phyloP scores from a whole-genome alignment of 768 basidiomycete species.

The Leucogyrophana mollusca region DNA sequence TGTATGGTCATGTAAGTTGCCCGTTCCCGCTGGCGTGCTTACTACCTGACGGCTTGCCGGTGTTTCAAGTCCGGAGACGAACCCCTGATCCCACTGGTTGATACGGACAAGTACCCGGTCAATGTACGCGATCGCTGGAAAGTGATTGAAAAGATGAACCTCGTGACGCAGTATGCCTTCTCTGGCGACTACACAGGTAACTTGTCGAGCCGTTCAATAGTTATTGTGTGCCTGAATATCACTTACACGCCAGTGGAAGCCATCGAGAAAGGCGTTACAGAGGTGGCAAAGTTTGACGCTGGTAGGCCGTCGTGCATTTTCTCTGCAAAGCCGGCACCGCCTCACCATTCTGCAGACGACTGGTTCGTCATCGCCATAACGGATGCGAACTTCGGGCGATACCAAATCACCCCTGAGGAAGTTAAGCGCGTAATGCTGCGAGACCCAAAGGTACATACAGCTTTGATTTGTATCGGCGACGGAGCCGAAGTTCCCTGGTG shows the following conservation, averaged over 20 bases:
- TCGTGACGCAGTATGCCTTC: conserved; percentile 68
- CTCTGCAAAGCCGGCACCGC: not conserved
- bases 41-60: not conserved
- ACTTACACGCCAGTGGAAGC: conserved; percentile 48
- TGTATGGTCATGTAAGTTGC: conserved; percentile 59
- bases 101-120: conserved; percentile 44
- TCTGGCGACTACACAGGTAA: conserved; percentile 65
- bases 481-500: conserved; percentile 65
- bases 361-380: conserved; percentile 74
- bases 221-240: conserved; percentile 8
- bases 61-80: conserved; percentile 57
- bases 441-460: conserved; percentile 64
- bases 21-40: not conserved
- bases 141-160: conserved; percentile 65
- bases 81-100: conserved; percentile 52
- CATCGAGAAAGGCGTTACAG: conserved; percentile 58
- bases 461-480: conserved; percentile 68
- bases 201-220: conserved; percentile 6
- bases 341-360: conserved; percentile 50
- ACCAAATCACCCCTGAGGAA: conserved; percentile 59
- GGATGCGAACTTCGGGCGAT: conserved; percentile 68
- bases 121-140: conserved; percentile 65
- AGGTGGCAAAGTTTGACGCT: conserved; percentile 61
- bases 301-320: conserved; percentile 31
- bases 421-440: conserved; percentile 55